A percentile compares a stretch with the other conserved stretches of the same genome.
phyloP scores from a whole-genome alignment of 805 yeast genomes.

The Debaryomyces tyrocola region DNA sequence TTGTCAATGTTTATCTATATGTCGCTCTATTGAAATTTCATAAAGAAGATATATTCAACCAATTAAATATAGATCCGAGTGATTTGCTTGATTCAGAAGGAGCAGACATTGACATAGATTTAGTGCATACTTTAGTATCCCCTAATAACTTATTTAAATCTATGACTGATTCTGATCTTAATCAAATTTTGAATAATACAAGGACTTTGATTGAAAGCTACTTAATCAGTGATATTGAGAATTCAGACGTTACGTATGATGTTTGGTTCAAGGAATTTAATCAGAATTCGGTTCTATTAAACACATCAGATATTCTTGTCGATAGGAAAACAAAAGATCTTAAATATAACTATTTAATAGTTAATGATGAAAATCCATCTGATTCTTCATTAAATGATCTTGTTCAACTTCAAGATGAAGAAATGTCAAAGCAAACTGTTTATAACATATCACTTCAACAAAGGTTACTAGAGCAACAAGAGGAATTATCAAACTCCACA shows the following conservation, averaged over 20 bases:
- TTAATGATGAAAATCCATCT: background rate
- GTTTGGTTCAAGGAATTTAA: slow-evolving; percentile 39
- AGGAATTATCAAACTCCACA: slow-evolving; percentile 19
- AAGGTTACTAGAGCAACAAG: slow-evolving; percentile 23
- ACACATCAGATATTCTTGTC: slow-evolving; percentile 24
- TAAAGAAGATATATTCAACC: slow-evolving; percentile 42
- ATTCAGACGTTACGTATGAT: slow-evolving; percentile 21
- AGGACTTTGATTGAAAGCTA: slow-evolving; percentile 22
- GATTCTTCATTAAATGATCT: slow-evolving; percentile 10
- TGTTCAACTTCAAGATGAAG: slow-evolving; percentile 29
- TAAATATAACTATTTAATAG: slow-evolving; percentile 4
- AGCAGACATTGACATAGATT: slow-evolving; percentile 27
- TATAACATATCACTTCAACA: slow-evolving; percentile 26
- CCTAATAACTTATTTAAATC: slow-evolving; percentile 28
- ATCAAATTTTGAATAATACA: slow-evolving; percentile 25
- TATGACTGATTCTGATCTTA: slow-evolving; percentile 27
- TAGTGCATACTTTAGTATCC: slow-evolving; percentile 35
- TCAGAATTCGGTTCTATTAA: slow-evolving; percentile 30
- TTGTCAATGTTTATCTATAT: slow-evolving; percentile 60
- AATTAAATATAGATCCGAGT: slow-evolving; percentile 13
- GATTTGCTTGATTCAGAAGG: slow-evolving; percentile 8
- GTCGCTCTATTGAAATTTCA: slow-evolving; percentile 50
- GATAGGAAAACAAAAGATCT: slow-evolving; percentile 6
- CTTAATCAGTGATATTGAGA: slow-evolving; percentile 21
- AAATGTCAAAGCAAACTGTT: slow-evolving; percentile 25